Evolutionary conservation across 352 stramenopile genomes (phyloP), one percentile per base, ranked within the genome.

Genomic region (Phytophthora crassamura): DNA sequence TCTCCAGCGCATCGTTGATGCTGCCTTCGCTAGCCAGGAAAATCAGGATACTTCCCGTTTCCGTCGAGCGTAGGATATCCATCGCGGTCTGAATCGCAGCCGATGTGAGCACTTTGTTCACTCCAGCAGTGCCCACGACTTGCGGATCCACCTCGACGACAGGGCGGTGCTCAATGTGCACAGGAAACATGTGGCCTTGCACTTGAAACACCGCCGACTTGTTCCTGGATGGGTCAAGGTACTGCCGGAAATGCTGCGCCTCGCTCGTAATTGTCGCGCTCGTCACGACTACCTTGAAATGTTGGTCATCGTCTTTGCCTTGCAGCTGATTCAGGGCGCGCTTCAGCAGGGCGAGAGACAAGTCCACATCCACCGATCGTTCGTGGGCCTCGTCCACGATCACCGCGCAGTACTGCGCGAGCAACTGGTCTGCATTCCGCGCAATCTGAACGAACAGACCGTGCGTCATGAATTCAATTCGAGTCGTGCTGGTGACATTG

Each of bases 201-300:
- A 99, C 97, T 53, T 60, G 69, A 34, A 91, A 77, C 34, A 99
- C 67, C 16, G 96, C 95, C 18, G 93, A 94, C 35, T 84, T 72
- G 59, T 97, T n/a, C n/a, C n/a, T n/a, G n/a, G n/a, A n/a, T n/a
- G n/a, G n/a, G n/a, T n/a, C 79, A 74, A 98, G 98, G 70, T 98
- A 98, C 34, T 65, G 59, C 49, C 91, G 85, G 64, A 98, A 97
- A 67, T 98, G 98, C 61, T 91, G 75, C 7, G 97, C 96, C 72
- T 99, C 97, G 14, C n/a, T n/a, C n/a, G n/a, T n/a, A n/a, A 99
- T 74, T 28, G 97, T 99, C 10, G 97, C 97, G 73, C 78, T 97
- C 93, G 99, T 99, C 34, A 99, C 94, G 4, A 99, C 91, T 40
- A 99, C 80, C 74, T 98, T 98, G 43, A 99, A 80, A n/a, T n/a